phyloP scores from a whole-genome alignment of 305 asterid species.

The Solanum hybrid region DNA sequence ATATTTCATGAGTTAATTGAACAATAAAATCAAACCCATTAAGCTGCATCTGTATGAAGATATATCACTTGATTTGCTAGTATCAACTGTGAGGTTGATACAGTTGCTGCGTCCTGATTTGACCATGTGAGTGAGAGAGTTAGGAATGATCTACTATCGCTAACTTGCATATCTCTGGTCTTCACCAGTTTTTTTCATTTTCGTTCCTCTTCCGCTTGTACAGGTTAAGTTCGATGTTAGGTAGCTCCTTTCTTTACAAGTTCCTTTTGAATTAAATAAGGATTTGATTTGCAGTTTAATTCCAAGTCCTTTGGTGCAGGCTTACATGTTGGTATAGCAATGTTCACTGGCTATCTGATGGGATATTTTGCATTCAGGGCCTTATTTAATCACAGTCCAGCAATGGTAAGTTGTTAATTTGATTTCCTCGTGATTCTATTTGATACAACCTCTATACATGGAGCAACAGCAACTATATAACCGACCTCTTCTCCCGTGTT shows the following conservation, averaged over 20 bases:
- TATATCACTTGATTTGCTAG: neutral
- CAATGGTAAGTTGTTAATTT: conserved; percentile 43
- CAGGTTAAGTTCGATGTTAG: neutral
- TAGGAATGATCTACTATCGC: neutral
- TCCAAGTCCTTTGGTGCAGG: conserved; percentile 36
- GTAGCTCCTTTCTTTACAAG: neutral
- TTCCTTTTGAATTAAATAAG: neutral
- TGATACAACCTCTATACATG: neutral
- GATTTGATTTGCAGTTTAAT: neutral
- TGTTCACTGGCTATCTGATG: conserved; percentile 81
- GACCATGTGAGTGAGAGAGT: neutral
- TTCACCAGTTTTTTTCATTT: neutral
- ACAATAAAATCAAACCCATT: neutral
- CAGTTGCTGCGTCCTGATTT: neutral
- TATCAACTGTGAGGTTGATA: neutral
- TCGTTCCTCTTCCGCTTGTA: neutral
- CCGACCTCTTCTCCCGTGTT: neutral
- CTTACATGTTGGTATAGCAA: conserved; percentile 64
- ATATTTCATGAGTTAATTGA: neutral
- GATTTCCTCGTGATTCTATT: neutral
- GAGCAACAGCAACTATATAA: neutral
- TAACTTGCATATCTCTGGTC: neutral
- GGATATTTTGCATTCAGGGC: conserved; percentile 93
- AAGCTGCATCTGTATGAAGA: neutral
- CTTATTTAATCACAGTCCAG: conserved; percentile 61